Evolutionary conservation across 805 yeast species (phyloP).

Genomic region (Metschnikowia corniflorae): DNA sequence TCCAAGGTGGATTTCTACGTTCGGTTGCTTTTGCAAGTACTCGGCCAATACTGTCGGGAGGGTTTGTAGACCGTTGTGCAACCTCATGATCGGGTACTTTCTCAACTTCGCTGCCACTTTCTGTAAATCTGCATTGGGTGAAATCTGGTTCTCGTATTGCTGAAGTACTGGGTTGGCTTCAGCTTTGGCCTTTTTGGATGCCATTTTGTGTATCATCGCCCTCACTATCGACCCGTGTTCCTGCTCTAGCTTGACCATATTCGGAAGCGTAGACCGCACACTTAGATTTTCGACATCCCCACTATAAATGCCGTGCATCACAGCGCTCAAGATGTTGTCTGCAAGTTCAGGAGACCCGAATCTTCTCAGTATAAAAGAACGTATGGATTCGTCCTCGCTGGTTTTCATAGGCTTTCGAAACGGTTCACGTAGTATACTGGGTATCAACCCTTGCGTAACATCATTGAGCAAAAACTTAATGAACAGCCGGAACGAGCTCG

Average conservation of each 20-base stretch:
- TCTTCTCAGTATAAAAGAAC: conserved; percentile 61
- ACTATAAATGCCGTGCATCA: conserved; percentile 88
- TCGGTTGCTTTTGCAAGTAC: conserved; percentile 34
- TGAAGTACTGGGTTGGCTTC: conserved; percentile 20
- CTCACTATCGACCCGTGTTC: conserved; percentile 56
- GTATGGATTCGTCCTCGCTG: conserved; percentile 65
- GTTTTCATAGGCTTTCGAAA: conserved; percentile 29
- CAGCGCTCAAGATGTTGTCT: conserved; percentile 68
- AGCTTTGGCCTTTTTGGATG: conserved; percentile 8
- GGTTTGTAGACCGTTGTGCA: conserved; percentile 53
- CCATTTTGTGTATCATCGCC: conserved; percentile 37
- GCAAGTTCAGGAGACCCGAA: conserved; percentile 54
- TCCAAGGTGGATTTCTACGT: conserved; percentile 39
- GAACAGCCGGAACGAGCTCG: conserved; percentile 37
- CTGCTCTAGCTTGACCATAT: conserved; percentile 54
- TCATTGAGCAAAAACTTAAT: conserved; percentile 39
- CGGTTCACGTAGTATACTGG: conserved; percentile 50
- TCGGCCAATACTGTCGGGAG: conserved; percentile 45
- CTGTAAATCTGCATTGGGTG: conserved; percentile 38
- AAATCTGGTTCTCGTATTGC: conserved; percentile 38
- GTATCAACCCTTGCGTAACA: conserved; percentile 41
- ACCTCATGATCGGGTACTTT: conserved; percentile 58
- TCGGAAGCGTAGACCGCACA: conserved; percentile 56
- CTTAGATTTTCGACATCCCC: conserved; percentile 64
- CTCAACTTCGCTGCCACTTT: conserved; percentile 38